Conservation (phyloP, 306 rosid species). For the Glycine soja region DNA sequence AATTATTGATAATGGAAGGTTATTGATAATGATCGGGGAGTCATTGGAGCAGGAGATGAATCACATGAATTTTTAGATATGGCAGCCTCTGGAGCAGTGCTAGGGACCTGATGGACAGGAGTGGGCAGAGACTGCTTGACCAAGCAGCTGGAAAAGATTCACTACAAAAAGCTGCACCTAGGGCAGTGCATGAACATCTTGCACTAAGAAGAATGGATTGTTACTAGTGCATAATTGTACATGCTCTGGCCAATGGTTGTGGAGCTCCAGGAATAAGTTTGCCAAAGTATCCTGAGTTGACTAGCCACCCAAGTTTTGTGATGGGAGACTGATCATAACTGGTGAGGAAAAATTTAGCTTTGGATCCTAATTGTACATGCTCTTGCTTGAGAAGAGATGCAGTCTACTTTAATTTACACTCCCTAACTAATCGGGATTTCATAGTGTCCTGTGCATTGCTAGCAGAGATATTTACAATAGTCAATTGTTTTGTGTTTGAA, state of each 20-base stretch:
- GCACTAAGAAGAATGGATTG: not conserved
- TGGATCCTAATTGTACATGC: not conserved
- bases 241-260: not conserved
- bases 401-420: not conserved
- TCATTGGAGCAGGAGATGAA: too few relatives aligned
- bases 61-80: too few relatives aligned
- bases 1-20: too few relatives aligned
- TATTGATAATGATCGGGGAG: too few relatives aligned
- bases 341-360: not conserved
- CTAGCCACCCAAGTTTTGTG: not conserved
- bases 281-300: too few relatives aligned
- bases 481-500: too few relatives aligned
- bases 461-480: not conserved
- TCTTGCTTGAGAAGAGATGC: not conserved
- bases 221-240: not conserved
- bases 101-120: too few relatives aligned
- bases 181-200: too few relatives aligned
- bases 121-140: too few relatives aligned
- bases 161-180: too few relatives aligned
- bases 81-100: too few relatives aligned
- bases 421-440: not conserved
- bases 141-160: too few relatives aligned
- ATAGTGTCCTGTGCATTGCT: not conserved
- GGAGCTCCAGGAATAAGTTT: not conserved
- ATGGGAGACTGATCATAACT: not conserved